Base-by-base conservation (phyloP, 1,284 basidiomycete genomes). In the Trichosporon ovoides region DNA sequence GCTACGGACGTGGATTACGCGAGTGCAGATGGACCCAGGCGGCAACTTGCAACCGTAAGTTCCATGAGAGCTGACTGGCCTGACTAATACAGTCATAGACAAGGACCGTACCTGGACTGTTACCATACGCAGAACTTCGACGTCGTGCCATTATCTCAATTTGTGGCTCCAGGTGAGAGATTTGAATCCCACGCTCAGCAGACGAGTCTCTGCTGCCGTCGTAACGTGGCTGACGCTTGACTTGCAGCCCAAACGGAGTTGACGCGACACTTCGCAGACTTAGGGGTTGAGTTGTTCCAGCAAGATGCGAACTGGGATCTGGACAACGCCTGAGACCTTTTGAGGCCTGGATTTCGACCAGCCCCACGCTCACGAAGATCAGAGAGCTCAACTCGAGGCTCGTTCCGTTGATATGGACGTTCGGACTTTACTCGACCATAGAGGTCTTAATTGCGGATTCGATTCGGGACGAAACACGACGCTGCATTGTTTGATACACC, bases 231-330 rank as follows among this genome's bases (percentile, higher is more conserved):
- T n/a, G n/a, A n/a, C n/a, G n/a, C n/a, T n/a, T 19, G 7, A 16
- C 24, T 20, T n/a, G 22, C 43, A 48, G 43, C 43, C 9, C 24
- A 28, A 31, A 48, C 43, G 7, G 43, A 48, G n/a, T 10, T 48
- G 43, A 48, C 43, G 2, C 24, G 22, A n/a, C 43, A 48, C 24
- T 48, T 48, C 22, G 43, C 43, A 14, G n/a, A 24, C 16, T 28
- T 48, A 16, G 43, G 43, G 19, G 13, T 48, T 13, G 43, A 48
- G 16, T 24, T 48, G 24, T 24, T 28, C 24, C 28, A 28, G 13
- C 43, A 48, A n/a, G 43, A 48, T 19, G 43, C 43, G 28, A 48
- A 48, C 22, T 48, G 43, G 43, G 43, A 48, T 16, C 22, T 48
- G 24, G 43, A 48, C 16, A 22, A 48, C 11, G 43, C 43, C 22